Base-by-base conservation (phyloP, 1,284 basidiomycete genomes). In the Schizopora paradoxa region DNA sequence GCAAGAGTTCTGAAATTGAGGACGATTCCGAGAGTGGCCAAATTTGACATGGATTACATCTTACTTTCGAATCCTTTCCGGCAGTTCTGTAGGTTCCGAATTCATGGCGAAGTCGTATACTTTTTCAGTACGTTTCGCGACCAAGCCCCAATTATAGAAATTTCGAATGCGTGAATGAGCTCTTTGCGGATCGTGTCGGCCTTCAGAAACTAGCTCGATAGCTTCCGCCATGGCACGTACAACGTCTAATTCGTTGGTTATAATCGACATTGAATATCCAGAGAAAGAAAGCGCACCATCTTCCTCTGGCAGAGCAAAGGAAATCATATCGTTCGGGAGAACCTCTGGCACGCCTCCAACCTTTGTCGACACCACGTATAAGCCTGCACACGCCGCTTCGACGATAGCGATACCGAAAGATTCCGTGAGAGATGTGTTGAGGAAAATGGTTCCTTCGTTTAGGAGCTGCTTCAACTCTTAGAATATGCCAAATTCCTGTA, bases 291-390 rank as follows among this genome's bases (percentile, higher is more conserved):
- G 21, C 27, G 21, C n/a, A 79, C 81, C 80, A 45, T 83, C 78
- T 48, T 91, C 92, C 38, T 96, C 88, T 0, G 94, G 92, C 47
- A 82, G 79, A 0, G 93, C 90, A 56, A 98, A 96, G 27, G 90
- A 91, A 48, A 97, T 90, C 87, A 98, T 89, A 53, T 93, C 87
- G 38, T 82, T 71, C 0, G 96, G 96, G 14, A 99, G 69, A 46
- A 98, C 87, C 65, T 99, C 96, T 0, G 96, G 93, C 0, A 98
- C 87, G 2, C 96, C 95, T 0, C 96, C 95, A 0, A 99, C 95
- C 26, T 83, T 77, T 0, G 95, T 99, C 13, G 86, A 86, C 27
- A 99, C 96, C 29, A 98, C 88, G 58, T 96, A 95, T 6, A 99
- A 72, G 0, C 96, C 96, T 0, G 91, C 81, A 54, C 88, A 94